Conservation (phyloP, 257 asterid species). For the Capsicum baccatum region DNA sequence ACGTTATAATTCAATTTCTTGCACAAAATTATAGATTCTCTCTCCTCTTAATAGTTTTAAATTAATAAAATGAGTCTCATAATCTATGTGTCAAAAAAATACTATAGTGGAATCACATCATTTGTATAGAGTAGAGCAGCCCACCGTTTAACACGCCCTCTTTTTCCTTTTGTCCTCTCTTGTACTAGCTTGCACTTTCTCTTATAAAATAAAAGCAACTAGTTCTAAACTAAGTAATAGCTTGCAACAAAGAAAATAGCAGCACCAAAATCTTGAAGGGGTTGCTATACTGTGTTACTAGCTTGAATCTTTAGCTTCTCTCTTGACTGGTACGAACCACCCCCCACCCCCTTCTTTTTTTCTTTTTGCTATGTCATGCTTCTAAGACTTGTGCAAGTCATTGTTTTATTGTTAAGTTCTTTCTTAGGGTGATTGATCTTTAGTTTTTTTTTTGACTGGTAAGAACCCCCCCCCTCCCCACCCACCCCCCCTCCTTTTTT, state of each 20-base stretch:
- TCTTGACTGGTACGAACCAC: not conserved
- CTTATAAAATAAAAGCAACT: too few species aligned
- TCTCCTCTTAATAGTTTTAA: too few species aligned
- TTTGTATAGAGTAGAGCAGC: not conserved
- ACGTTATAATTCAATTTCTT: too few species aligned
- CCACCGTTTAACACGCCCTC: not conserved
- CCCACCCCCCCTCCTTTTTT: not conserved
- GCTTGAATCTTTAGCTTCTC: too few species aligned
- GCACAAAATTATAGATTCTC: too few species aligned
- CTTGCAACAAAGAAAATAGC: too few species aligned
- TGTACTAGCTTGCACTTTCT: not conserved
- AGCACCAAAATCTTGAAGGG: not conserved
- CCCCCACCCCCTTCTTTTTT: not conserved
- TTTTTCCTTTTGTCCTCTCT: not conserved
- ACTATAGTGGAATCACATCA: too few species aligned
- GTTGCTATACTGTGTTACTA: not conserved
- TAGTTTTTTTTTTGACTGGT: not conserved
- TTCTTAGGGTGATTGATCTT: not conserved
- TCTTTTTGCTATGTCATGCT: not conserved
- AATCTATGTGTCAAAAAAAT: too few species aligned
- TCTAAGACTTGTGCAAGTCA: not conserved
- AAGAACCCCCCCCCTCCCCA: not conserved
- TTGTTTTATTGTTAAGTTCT: not conserved
- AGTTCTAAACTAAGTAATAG: too few species aligned
- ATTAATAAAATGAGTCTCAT: too few species aligned